A percentile compares a stretch with the other conserved stretches of the same genome.
These are phyloP conservation scores for Kuraishia borneana DNA, from an alignment of 805 yeast genomes.

Conservation along the genomic window DNA sequence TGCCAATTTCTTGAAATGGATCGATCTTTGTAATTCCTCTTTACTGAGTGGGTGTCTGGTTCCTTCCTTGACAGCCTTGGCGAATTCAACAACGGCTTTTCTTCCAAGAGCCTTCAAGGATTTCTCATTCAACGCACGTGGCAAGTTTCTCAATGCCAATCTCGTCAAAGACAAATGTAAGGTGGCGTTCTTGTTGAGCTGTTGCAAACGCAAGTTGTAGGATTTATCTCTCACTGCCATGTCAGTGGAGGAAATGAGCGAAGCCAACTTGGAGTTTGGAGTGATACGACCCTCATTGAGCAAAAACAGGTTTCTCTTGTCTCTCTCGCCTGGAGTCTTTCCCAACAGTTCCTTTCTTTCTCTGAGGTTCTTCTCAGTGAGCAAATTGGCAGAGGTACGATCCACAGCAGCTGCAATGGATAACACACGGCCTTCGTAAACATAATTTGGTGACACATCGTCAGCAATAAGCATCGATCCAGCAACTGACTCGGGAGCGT, in stretches of 20 bases:
- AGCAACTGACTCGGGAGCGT: constrained; percentile 63
- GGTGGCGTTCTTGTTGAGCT: constrained; percentile 81
- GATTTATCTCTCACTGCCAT: constrained; percentile 84
- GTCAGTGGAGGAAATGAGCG: constrained; percentile 56
- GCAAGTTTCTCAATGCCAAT: constrained; percentile 87
- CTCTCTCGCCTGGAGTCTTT: constrained; percentile 64
- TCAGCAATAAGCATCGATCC: constrained; percentile 74
- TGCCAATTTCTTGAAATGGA: constrained; percentile 43
- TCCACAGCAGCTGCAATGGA: constrained; percentile 80
- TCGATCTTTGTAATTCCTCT: constrained; percentile 80
- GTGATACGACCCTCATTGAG: constrained; percentile 92
- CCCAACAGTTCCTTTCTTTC: constrained; percentile 72
- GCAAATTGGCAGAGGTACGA: constrained; percentile 65
- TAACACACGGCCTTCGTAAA: constrained; percentile 84
- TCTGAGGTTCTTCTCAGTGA: constrained; percentile 62
- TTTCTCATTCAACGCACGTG: constrained; percentile 83
- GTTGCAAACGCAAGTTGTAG: constrained; percentile 75
- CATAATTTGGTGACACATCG: constrained; percentile 82
- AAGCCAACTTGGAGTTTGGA: constrained; percentile 68
- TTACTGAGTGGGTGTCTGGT: constrained; percentile 76
- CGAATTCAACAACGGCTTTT: constrained; percentile 89
- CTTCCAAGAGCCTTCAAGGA: constrained; percentile 87
- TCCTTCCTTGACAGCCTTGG: constrained; percentile 70
- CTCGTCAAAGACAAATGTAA: constrained; percentile 90
- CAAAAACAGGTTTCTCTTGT: constrained; percentile 72